Base-by-base conservation (phyloP, 2,329 filamentous ascomycete species). In the Monosporascus sp. region DNA sequence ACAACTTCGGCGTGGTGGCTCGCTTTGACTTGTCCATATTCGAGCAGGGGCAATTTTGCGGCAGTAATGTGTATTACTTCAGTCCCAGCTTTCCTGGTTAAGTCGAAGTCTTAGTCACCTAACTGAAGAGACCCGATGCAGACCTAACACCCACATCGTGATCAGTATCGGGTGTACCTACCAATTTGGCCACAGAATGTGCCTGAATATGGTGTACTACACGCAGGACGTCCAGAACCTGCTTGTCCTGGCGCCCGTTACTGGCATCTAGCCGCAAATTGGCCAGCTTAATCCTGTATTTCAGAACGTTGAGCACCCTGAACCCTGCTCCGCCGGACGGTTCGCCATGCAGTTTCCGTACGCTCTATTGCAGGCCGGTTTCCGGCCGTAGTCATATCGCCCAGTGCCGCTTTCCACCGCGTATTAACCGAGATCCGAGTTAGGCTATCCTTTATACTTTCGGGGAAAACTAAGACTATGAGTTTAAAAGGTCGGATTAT, bases 71-170 rank as follows among this genome's bases (percentile, higher is more conserved):
- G 3, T 58, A 53, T 27, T 66, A 64, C 51, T 56, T 55, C 26
- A n/a, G 22, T 11, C 7, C 26, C 7, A 58, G 51, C 35, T 64
- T 65, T 48, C 59, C 61, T 0, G 35, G 49, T 9, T 61, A 65
- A 48, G 35, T 65, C 8, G 52, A 65, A 5, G 57, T 60, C 1
- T 51, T 62, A 9, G 59, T 63, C 17, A 4, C 41, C 1, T 52
- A 63, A 20, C 53, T 67, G 3, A 37, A 55, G 11, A 54, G 56
- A 20, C 57, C 59, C 0, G 50, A 60, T 14, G 58, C 59, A 3
- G 52, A n/a, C 17, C 37, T 6, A 46, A 59, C 4, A 62, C 63
- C 17, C 61, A 65, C 26, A 37, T 65, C 8, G 63, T 65, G 61
- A 31, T 64, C 4, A 60, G 57, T 43, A 38, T 58, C 11, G 58